Evolutionary conservation across 768 basidiomycete genomes (phyloP), one percentile per base, ranked within the genome.

Genomic region (Suillus subluteus): DNA sequence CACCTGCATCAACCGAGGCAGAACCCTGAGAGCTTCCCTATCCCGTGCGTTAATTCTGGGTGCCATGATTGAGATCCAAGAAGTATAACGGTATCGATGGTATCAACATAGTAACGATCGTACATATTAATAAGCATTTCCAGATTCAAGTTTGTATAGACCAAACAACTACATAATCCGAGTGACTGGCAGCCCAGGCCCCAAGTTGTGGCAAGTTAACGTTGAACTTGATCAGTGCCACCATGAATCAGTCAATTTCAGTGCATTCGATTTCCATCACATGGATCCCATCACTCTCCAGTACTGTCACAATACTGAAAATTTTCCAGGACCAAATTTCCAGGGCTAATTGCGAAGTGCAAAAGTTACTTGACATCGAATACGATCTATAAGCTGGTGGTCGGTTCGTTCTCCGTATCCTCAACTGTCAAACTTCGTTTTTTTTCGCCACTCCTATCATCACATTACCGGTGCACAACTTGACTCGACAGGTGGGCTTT

Each of bases 121-220:
- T 41, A 32, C 54, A 32, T 55, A 26, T 26, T 26, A 26, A 26
- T 26, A 59, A 59, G 16, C 58, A 41, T 44, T 73, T 74, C 23
- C 74, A 73, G 32, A 81, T 69, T 32, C 68, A 68, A 63, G 79
- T 52, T 76, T 70, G 52, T 15, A 67, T 43, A 5, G 26, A 61
- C 41, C 18, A 61, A 61, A 61, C 23, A 38, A 52, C 46, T n/a
- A 43, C 41, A 43, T 43, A 43, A 43, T 40, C 38, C 37, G 9
- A 37, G 35, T 35, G 6, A 26, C 26, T 26, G 26, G 26, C 26
- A 26, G 26, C 26, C 26, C 26, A 2, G 35, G 35, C 35, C 38
- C 38, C n/a, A n/a, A n/a, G n/a, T 38, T 38, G 38, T 38, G 38
- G 38, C 38, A 26, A 26, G 26, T 26, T 26, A 26, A 26, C 26